Evolutionary conservation across 768 basidiomycete species (phyloP).

Genomic region (Lentinula raphanica): DNA sequence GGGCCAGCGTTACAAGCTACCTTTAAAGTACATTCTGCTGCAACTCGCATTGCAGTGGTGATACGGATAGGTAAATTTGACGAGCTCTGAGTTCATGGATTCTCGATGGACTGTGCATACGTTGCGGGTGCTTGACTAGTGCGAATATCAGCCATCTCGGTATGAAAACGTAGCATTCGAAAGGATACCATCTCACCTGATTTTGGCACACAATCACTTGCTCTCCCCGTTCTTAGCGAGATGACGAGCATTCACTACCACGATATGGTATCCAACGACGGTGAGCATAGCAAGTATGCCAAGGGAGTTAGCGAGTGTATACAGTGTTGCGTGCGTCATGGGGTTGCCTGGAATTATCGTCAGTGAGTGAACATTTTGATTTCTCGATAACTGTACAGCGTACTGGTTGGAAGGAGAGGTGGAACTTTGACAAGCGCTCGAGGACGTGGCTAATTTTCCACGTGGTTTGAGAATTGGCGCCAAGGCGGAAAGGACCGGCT

Average conservation of each 20-base stretch:
- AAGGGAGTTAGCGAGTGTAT: constrained; percentile 76
- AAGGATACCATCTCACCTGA: too few relatives aligned
- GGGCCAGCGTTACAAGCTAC: too few relatives aligned
- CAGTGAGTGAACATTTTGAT: constrained; percentile 8
- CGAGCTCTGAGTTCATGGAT: too few relatives aligned
- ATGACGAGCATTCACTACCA: constrained; percentile 68
- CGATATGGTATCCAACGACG: constrained; percentile 85
- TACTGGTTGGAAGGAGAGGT: constrained; percentile 1
- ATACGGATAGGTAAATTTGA: too few relatives aligned
- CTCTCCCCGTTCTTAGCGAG: constrained; percentile 5
- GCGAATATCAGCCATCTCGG: too few relatives aligned
- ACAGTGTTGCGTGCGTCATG: constrained; percentile 80
- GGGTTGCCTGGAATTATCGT: constrained; percentile 29
- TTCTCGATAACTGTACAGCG: background rate
- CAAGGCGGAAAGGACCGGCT: background rate
- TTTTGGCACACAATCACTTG: too few relatives aligned
- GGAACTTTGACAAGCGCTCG: background rate
- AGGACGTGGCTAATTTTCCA: background rate
- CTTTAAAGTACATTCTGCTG: too few relatives aligned
- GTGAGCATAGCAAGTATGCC: constrained; percentile 84
- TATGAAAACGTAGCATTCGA: too few relatives aligned
- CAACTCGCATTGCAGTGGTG: too few relatives aligned
- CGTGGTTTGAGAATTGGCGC: background rate
- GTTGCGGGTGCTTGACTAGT: too few relatives aligned
- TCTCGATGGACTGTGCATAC: too few relatives aligned